Evolutionary conservation across 331 rosid species (phyloP).

Genomic region (Malus hybrid): DNA sequence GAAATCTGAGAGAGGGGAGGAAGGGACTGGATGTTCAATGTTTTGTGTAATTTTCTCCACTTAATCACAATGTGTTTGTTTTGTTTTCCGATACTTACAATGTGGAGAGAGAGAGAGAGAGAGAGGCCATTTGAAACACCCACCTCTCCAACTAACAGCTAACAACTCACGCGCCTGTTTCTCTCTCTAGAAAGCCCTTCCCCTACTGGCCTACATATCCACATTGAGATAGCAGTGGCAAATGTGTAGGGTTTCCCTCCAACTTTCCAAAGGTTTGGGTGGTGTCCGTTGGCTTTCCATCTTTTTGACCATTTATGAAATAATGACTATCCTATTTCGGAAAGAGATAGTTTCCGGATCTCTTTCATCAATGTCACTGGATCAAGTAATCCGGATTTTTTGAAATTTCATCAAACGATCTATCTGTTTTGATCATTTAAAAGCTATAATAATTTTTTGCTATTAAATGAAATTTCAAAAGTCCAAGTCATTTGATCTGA

Average conservation of each 20-base stretch:
- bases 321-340: too few relatives aligned
- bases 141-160: slow-evolving; percentile 26
- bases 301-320: neutral
- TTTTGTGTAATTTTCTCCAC: neutral
- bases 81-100: slow-evolving; percentile 24
- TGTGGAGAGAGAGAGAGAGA: slow-evolving; percentile 7
- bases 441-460: too few relatives aligned
- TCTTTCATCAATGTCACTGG: too few relatives aligned
- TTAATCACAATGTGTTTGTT: neutral
- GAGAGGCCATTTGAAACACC: slow-evolving; percentile 1
- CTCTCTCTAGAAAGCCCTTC: neutral
- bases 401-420: too few relatives aligned
- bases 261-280: neutral
- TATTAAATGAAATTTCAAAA: too few relatives aligned
- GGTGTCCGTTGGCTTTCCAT: neutral
- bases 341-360: too few relatives aligned
- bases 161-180: slow-evolving; percentile 11
- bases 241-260: slow-evolving; percentile 10
- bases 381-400: too few relatives aligned
- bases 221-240: neutral
- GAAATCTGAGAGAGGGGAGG: too few relatives aligned
- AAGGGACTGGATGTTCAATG: neutral
- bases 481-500: too few relatives aligned
- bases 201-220: neutral
- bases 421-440: too few relatives aligned